Evolutionary conservation across 1,284 basidiomycete genomes (phyloP).

Genomic region (Ceraceosorus guamensis): DNA sequence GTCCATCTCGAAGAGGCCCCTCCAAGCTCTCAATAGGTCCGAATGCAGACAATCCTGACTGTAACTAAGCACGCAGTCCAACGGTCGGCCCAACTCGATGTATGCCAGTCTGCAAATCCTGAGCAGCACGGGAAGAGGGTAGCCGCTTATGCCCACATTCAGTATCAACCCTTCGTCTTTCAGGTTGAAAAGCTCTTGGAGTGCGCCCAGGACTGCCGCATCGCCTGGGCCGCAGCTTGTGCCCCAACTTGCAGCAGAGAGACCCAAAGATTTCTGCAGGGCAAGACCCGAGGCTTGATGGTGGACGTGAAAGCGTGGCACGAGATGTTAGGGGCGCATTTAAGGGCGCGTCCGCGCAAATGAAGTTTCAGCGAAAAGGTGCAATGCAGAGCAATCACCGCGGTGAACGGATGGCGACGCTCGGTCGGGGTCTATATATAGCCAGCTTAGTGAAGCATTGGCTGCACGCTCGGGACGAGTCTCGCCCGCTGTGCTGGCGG

Average conservation of each 20-base stretch:
- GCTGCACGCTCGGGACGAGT: no score
- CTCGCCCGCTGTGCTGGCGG: no score
- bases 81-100: conserved; percentile 40
- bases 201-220: conserved; percentile 66
- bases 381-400: no score
- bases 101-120: conserved; percentile 68
- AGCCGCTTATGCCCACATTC: conserved; percentile 79
- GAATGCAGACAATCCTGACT: conserved; percentile 43
- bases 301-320: no score
- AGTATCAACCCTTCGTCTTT: conserved; percentile 71
- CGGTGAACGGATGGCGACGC: no score
- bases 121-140: conserved; percentile 79
- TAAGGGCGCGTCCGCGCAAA: no score
- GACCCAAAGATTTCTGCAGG: background rate
- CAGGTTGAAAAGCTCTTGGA: conserved; percentile 64
- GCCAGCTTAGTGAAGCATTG: no score
- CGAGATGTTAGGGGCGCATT: no score
- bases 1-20: conserved; percentile 21
- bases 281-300: no score
- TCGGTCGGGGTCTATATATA: no score
- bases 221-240: conserved; percentile 70
- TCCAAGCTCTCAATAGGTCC: conserved; percentile 33
- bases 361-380: no score
- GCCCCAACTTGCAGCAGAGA: conserved; percentile 55
- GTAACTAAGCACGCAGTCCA: conserved; percentile 43